A percentile compares a stretch with the other conserved stretches of the same genome.
phyloP scores from a whole-genome alignment of 495 filamentous ascomycete genomes.

The Lichenothelia convexa region DNA sequence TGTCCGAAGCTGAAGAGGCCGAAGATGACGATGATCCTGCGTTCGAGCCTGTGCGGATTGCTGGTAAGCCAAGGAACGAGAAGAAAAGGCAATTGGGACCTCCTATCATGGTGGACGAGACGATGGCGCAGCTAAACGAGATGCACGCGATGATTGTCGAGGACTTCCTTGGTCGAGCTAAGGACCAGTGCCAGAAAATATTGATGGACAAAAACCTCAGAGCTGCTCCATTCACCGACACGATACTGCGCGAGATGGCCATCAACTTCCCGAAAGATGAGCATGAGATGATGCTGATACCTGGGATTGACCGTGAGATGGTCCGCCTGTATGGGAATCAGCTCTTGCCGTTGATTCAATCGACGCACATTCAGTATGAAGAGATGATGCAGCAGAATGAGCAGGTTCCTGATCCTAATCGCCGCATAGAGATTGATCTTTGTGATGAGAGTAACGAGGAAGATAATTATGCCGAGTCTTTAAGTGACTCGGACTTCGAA shows the following conservation, averaged over 20 bases:
- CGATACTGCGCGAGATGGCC: conserved; percentile 64
- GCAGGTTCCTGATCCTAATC: conserved; percentile 28
- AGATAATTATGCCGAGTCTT: conserved; percentile 27
- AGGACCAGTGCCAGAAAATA: conserved; percentile 43
- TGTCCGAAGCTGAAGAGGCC: conserved; percentile 22
- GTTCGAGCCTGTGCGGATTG: conserved; percentile 40
- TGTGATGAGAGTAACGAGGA: conserved; percentile 45
- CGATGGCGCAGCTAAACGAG: conserved; percentile 38
- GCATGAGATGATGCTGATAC: conserved; percentile 45
- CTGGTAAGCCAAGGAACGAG: conserved; percentile 17
- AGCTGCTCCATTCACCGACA: conserved; percentile 56
- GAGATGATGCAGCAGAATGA: conserved; percentile 28
- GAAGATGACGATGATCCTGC: conserved; percentile 26
- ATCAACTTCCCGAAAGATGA: conserved; percentile 48
- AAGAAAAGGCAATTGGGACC: conserved; percentile 32
- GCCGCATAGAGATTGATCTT: conserved; percentile 48
- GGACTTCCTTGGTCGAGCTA: conserved; percentile 45
- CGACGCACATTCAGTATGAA: conserved; percentile 36
- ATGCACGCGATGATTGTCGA: conserved; percentile 47
- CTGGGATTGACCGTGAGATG: conserved; percentile 49
- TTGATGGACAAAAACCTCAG: conserved; percentile 43
- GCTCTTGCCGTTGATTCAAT: conserved; percentile 46
- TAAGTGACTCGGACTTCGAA: conserved; percentile 16
- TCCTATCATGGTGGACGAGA: conserved; percentile 55
- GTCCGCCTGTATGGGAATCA: conserved; percentile 47